phyloP scores from a whole-genome alignment of 2,329 filamentous ascomycete species.

The Macrophomina phaseolina region DNA sequence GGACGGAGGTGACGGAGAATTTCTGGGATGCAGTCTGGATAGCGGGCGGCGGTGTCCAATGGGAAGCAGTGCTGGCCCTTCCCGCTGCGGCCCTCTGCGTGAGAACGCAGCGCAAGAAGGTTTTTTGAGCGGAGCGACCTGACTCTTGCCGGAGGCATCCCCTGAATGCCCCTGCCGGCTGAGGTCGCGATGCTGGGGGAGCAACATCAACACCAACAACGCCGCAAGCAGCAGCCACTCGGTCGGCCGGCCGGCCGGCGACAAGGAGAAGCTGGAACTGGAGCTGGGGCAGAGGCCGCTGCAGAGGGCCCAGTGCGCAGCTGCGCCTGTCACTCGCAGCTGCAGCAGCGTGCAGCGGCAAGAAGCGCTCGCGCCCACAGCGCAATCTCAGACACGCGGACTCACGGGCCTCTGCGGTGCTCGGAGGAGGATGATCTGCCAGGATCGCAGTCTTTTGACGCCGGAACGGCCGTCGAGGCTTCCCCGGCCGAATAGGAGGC shows the following conservation, averaged over 20 bases:
- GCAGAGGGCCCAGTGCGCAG: slow-evolving; percentile 4
- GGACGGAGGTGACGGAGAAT: background rate
- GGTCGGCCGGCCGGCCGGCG: slow-evolving; percentile 4
- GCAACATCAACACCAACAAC: background rate
- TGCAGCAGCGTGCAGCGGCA: slow-evolving; percentile 7
- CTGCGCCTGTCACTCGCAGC: slow-evolving; percentile 10
- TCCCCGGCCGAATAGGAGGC: slow-evolving; percentile 23
- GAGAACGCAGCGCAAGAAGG: background rate
- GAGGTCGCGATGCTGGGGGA: background rate
- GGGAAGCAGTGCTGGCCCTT: background rate
- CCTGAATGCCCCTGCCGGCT: background rate
- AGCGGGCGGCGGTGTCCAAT: slow-evolving; percentile 17
- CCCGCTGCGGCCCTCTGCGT: slow-evolving; percentile 12
- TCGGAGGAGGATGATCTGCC: slow-evolving; percentile 10
- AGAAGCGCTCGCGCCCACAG: slow-evolving; percentile 7
- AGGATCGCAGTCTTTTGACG: slow-evolving; percentile 21
- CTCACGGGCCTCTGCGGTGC: slow-evolving; percentile 5
- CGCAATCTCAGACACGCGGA: slow-evolving; percentile 25
- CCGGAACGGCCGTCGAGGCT: slow-evolving; percentile 20
- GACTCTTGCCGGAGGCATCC: slow-evolving; percentile 15
- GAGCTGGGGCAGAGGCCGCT: background rate
- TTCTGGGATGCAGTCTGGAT: slow-evolving; percentile 14
- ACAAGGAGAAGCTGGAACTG: background rate
- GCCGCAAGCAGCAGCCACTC: background rate
- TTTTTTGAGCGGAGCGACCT: slow-evolving; percentile 8